Evolutionary conservation across 1,284 basidiomycete species (phyloP), one percentile per base, ranked within the genome.

Genomic region (Macrocystidia cucumis): DNA sequence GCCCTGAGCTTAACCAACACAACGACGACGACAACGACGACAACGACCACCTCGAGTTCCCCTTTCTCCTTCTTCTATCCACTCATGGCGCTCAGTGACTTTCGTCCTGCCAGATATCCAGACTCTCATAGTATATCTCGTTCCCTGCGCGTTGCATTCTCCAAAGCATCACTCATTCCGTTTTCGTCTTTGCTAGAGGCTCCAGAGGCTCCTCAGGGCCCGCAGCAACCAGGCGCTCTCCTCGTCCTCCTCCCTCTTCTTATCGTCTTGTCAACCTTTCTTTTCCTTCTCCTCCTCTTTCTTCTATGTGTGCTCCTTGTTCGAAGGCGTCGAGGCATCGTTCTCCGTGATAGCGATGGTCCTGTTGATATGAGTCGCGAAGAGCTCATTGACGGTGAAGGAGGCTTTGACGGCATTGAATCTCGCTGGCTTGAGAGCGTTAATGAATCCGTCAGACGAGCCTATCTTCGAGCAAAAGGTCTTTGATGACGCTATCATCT

Each of bases 361-460:
- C 96, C 96, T 2, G 70, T 95, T 34, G 93, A 98, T 62, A 80
- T 98, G 65, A 86, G 80, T 48, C 74, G 90, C 36, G 90, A 95
- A 47, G 90, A 95, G 42, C 75, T 90, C 39, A 73, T 90, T 29
- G 85, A 92, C 35, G 86, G 84, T 4, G 90, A 95, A 42, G 92
- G 92, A 27, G 92, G 91, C 16, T 83, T 96, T 41, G 89, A 91
- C 30, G 86, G 82, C 36, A 72, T 98, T 22, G 95, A 98, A 63
- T 67, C 80, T 51, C 75, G 92, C 48, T 98, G 96, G 96, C 71
- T 98, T 33, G 92, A 98, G 62, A 75, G 67, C 12, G 83, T 82
- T 20, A 63, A 74, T 35, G 90, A 93, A 41, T 56, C 62, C 18
- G 71, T 74, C 14, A 69, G 78, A 37, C 67, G 81, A 37, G 77